Evolutionary conservation across 2,329 filamentous ascomycete species (phyloP), one percentile per base, ranked within the genome.

Genomic region (Ophiostoma triangulosporum): DNA sequence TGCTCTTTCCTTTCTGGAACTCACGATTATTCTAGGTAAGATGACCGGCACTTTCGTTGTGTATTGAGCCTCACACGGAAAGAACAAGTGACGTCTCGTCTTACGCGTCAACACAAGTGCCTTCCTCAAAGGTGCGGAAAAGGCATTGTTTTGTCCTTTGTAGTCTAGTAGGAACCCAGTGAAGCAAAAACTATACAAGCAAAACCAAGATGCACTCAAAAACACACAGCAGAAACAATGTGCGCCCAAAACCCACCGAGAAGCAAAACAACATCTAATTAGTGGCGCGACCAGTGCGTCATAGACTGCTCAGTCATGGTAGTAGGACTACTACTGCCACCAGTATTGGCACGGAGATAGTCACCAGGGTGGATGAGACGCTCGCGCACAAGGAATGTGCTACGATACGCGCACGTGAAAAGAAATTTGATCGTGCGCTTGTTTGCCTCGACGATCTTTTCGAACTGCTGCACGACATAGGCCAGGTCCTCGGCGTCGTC

Each of bases 321-420:
- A 9, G 17, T 20, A 24, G 24, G 38, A 12, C 38, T 20, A 11
- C 38, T 20, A 24, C 38, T 17, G 11, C 38, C 38, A 12, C 38
- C 38, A 17, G 6, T 20, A 11, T 40, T 20, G 38, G 38, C 20
- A 6, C 22, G 17, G 6, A 24, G 7, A 17, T 40, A 20, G 38
- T 40, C 38, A 14, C 38, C 17, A 20, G 9, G 20, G 38, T 40
- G 17, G 17, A 49, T 49, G 20, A 46, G n/a, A 24, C 15, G 5
- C 5, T 15, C 7, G 4, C n/a, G 35, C 22, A 48, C 33, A 1
- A 54, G 40, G n/a, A 12, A 51, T 12, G 38, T 40, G 8, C 48
- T 51, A 1, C 33, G 49, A 20, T 48, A 51, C n/a, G 53, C 48
- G 24, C 53, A 51, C 2, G 53, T 54, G 6, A 38, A 9, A 1